A percentile compares a stretch with the other conserved stretches of the same genome.
These are phyloP conservation scores for Coprinellus aureogranulatus DNA, from an alignment of 768 basidiomycete genomes.

Conservation along the genomic window DNA sequence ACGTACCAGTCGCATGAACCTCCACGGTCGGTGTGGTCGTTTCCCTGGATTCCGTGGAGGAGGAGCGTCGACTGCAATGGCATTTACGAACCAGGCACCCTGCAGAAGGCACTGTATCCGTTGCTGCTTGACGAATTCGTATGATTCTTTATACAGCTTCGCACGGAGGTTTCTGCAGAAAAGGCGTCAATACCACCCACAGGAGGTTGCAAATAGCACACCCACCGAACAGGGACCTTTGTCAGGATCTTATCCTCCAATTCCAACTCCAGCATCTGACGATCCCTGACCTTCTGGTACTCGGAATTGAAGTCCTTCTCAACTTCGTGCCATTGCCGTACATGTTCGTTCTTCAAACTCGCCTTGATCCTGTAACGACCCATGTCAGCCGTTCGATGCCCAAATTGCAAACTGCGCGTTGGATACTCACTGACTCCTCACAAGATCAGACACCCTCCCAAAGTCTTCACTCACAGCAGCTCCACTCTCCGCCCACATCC, in stretches of 20 bases:
- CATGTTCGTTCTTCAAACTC: conserved; percentile 71
- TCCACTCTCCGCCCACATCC: conserved; percentile 89
- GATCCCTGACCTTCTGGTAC: conserved; percentile 80
- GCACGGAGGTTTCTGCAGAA: conserved; percentile 71
- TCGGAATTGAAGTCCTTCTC: conserved; percentile 78
- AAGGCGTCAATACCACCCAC: conserved; percentile 4
- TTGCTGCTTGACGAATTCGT: conserved; percentile 85
- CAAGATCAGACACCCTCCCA: conserved; percentile 70
- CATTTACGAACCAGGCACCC: conserved; percentile 92
- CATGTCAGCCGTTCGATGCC: conserved; percentile 6
- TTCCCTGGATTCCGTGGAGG: conserved; percentile 50
- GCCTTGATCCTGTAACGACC: conserved; percentile 60
- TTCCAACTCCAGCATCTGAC: conserved; percentile 89
- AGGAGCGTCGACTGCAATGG: conserved; percentile 47
- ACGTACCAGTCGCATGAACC: conserved; percentile 82
- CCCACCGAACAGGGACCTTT: conserved; percentile 80
- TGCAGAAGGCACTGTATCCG: conserved; percentile 84
- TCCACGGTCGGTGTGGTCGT: conserved; percentile 69
- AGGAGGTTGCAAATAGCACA: conserved; percentile 2
- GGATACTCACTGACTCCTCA: conserved; percentile 75
- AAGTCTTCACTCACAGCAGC: conserved; percentile 70
- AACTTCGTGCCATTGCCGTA: conserved; percentile 79
- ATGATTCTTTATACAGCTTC: conserved; percentile 86
- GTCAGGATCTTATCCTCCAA: conserved; percentile 82
- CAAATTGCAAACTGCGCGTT: too few species aligned